Conservation (phyloP, 768 basidiomycete species). For the Agrocybe praecox region DNA sequence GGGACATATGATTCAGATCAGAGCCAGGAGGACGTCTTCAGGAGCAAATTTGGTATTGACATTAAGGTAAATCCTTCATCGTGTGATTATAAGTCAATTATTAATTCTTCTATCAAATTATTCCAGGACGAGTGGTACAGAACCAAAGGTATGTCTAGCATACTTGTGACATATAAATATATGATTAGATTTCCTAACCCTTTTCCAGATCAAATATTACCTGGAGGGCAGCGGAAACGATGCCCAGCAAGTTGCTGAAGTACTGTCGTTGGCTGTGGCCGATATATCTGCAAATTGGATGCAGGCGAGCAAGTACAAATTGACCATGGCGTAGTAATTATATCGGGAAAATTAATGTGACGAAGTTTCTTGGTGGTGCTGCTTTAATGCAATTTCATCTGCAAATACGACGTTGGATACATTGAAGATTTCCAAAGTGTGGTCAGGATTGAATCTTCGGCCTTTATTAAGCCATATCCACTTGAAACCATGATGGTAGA, state of each 20-base stretch:
- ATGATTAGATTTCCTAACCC: not conserved
- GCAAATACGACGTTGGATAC: conserved; percentile 39
- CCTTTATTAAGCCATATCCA: conserved; percentile 52
- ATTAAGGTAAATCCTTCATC: conserved; percentile 48
- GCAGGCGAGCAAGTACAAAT: conserved; percentile 49
- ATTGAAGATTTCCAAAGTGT: conserved; percentile 32
- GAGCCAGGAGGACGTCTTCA: conserved; percentile 44
- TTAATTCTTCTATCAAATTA: not conserved
- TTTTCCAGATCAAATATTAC: conserved; percentile 83
- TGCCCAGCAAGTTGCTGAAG: conserved; percentile 40
- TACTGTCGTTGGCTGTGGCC: conserved; percentile 57
- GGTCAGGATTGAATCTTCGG: conserved; percentile 10
- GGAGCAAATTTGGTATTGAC: conserved; percentile 66
- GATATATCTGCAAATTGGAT: conserved; percentile 74
- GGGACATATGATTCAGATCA: conserved; percentile 86
- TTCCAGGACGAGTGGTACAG: conserved; percentile 82
- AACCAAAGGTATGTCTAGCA: conserved; percentile 69
- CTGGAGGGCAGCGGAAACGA: conserved; percentile 76
- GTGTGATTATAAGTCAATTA: not conserved
- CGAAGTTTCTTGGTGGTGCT: not conserved
- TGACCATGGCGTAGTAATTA: conserved; percentile 13
- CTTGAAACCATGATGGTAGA: conserved; percentile 48
- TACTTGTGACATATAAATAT: not conserved
- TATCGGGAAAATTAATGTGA: not conserved
- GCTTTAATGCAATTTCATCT: conserved; percentile 30